phyloP scores from a whole-genome alignment of 495 filamentous ascomycete species.

The Tetracladium setigerum region DNA sequence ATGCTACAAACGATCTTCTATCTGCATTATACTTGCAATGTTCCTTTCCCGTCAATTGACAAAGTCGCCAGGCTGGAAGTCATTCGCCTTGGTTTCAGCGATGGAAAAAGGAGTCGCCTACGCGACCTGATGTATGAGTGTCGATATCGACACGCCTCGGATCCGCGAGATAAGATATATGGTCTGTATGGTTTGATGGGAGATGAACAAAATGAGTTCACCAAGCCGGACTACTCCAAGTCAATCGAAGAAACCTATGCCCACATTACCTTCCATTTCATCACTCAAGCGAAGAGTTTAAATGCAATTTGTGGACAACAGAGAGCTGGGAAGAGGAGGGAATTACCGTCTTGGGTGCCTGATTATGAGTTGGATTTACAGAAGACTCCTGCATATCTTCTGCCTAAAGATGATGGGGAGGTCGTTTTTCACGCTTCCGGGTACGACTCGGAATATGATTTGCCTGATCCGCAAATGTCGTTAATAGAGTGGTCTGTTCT shows the following conservation, averaged over 20 bases:
- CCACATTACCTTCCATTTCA: not conserved
- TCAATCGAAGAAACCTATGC: conserved; percentile 1
- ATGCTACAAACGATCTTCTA: conserved; percentile 1
- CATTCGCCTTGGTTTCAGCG: not conserved
- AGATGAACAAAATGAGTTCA: not conserved
- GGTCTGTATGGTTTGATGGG: conserved; percentile 6
- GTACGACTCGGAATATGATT: not conserved
- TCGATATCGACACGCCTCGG: not conserved
- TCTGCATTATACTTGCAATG: not conserved
- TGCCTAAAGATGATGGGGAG: not conserved
- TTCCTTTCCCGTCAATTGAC: not conserved
- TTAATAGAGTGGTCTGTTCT: too few species aligned
- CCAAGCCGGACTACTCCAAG: conserved; percentile 6
- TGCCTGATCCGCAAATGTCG: too few species aligned
- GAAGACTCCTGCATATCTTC: not conserved
- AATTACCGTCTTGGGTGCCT: conserved; percentile 7
- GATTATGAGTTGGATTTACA: conserved; percentile 5
- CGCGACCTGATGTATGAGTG: conserved; percentile 1
- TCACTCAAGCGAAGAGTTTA: not conserved
- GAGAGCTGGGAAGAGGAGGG: not conserved
- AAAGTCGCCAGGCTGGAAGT: not conserved
- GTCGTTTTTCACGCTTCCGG: not conserved
- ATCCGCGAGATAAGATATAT: conserved; percentile 18
- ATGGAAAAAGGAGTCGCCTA: conserved; percentile 1
- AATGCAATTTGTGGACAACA: conserved; percentile 8